These are phyloP conservation scores for Poa annua DNA, from an alignment of 176 grass and related monocot species.

Conservation along the genomic window DNA sequence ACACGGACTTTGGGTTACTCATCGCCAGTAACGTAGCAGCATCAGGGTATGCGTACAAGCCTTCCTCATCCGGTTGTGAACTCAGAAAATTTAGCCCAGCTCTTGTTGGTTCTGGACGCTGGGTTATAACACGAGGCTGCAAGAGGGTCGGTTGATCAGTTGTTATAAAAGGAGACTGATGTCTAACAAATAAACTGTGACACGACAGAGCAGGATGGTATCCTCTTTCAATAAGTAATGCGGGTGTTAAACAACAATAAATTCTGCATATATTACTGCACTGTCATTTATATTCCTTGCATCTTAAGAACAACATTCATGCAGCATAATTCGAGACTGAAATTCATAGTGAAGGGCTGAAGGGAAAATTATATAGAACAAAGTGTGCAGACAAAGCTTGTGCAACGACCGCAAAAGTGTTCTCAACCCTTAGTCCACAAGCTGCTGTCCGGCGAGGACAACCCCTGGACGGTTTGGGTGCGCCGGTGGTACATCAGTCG, in stretches of 20 bases:
- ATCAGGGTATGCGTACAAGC: slow-evolving; percentile 59
- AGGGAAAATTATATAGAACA: slow-evolving; percentile 19
- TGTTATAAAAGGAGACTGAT: background rate
- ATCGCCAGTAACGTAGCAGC: slow-evolving; percentile 59
- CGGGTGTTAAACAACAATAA: background rate
- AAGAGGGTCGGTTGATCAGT: slow-evolving; percentile 38
- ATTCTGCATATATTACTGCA: background rate
- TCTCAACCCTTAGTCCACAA: slow-evolving; percentile 1
- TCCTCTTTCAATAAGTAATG: background rate
- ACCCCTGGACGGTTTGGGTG: too few relatives aligned
- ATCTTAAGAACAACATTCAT: background rate
- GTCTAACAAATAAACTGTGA: background rate
- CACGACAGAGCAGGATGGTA: background rate
- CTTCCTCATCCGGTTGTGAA: slow-evolving; percentile 43
- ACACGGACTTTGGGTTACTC: slow-evolving; percentile 41
- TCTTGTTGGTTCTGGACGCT: slow-evolving; percentile 66
- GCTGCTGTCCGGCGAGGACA: too few relatives aligned
- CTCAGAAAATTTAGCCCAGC: slow-evolving; percentile 53
- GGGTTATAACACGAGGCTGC: slow-evolving; percentile 70
- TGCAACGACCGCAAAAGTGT: background rate
- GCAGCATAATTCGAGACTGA: background rate
- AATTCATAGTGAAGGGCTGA: background rate
- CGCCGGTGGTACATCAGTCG: too few relatives aligned
- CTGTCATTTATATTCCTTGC: background rate
- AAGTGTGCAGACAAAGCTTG: background rate